Evolutionary conservation across 78 protist genomes (phyloP).

Genomic region (Trichosphaerium sp.): DNA sequence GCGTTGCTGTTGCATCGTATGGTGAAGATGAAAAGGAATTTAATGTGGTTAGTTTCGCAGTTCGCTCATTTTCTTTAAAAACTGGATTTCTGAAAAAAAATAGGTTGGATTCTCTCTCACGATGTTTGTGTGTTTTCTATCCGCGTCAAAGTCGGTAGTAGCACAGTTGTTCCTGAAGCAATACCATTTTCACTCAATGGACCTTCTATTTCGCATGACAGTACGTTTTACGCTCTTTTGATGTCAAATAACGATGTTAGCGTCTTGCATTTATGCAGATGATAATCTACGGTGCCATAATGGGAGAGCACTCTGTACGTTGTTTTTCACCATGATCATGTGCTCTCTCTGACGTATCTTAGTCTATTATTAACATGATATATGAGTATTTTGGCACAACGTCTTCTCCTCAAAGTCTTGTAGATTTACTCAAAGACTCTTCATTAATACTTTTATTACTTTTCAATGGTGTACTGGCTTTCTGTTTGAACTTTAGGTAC

Average conservation of each 20-base stretch:
- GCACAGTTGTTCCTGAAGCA: not conserved
- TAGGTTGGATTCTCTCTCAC: not conserved
- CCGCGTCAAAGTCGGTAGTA: not conserved
- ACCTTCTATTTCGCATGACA: not conserved
- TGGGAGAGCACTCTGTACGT: too few relatives aligned
- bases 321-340: slow-evolving; percentile 2
- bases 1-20: slow-evolving; percentile 1
- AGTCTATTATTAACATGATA: not conserved
- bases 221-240: too few relatives aligned
- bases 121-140: not conserved
- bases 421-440: too few relatives aligned
- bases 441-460: too few relatives aligned
- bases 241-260: not conserved
- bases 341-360: not conserved
- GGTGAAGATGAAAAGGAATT: not conserved
- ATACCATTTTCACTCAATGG: not conserved
- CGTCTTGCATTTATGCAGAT: too few relatives aligned
- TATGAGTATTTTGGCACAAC: too few relatives aligned
- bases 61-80: too few relatives aligned
- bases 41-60: not conserved
- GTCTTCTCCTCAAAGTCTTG: too few relatives aligned
- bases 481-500: too few relatives aligned
- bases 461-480: too few relatives aligned
- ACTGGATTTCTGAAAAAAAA: too few relatives aligned
- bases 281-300: too few relatives aligned